Evolutionary conservation across 2,329 filamentous ascomycete species (phyloP).

Genomic region (Pseudophaeomoniella oleicola): DNA sequence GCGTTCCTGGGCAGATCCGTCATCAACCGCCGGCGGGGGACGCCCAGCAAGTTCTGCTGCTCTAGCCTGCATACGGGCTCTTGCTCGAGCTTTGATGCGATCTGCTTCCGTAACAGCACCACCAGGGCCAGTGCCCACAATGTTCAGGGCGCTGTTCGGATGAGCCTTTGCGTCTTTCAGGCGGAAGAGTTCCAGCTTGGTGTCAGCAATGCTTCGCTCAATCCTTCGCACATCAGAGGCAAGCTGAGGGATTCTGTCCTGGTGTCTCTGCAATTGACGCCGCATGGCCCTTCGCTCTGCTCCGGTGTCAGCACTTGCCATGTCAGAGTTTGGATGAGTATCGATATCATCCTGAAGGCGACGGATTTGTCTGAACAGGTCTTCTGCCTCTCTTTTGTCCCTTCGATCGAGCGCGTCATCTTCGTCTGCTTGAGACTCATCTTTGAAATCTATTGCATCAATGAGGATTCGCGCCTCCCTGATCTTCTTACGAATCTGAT

Average conservation of each 20-base stretch:
- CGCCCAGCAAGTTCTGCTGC: constrained; percentile 83
- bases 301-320: constrained; percentile 63
- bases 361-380: constrained; percentile 82
- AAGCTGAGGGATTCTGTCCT: constrained; percentile 79
- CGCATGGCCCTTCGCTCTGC: constrained; percentile 76
- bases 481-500: constrained; percentile 85
- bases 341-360: constrained; percentile 92
- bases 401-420: constrained; percentile 83
- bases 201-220: constrained; percentile 85
- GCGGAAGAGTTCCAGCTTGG: constrained; percentile 81
- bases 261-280: constrained; percentile 75
- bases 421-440: constrained; percentile 78
- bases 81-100: constrained; percentile 83
- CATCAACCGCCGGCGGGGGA: constrained; percentile 57
- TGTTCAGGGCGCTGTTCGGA: constrained; percentile 61
- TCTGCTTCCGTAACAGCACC: constrained; percentile 86
- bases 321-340: constrained; percentile 62
- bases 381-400: constrained; percentile 83
- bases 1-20: constrained; percentile 65
- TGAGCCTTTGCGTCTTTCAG: constrained; percentile 86
- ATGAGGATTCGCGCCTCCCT: constrained; percentile 86
- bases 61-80: constrained; percentile 97
- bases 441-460: constrained; percentile 91
- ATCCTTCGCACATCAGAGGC: constrained; percentile 84
- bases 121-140: constrained; percentile 86